A percentile compares a stretch with the other conserved stretches of the same genome.
phyloP scores from a whole-genome alignment of 148 eudicot genomes.

The Fallopia convolvulus region DNA sequence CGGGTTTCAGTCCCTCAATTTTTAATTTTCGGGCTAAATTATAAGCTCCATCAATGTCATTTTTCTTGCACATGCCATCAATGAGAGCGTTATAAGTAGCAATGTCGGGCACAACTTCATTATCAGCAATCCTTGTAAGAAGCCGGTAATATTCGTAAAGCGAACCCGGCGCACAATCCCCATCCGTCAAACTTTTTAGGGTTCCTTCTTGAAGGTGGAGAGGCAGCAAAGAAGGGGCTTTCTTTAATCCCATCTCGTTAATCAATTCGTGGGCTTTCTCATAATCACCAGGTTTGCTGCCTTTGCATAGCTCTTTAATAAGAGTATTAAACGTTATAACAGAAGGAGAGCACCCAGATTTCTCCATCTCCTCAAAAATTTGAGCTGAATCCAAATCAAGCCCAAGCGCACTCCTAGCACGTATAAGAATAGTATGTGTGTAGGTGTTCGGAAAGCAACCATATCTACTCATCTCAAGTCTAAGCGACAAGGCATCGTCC shows the following conservation, averaged over 20 bases:
- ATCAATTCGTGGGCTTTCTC: slow-evolving; percentile 57
- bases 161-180: too few species aligned
- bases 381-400: slow-evolving; percentile 51
- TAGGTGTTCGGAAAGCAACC: slow-evolving; percentile 41
- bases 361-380: slow-evolving; percentile 71
- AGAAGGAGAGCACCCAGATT: slow-evolving; percentile 57
- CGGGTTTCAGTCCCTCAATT: slow-evolving; percentile 51
- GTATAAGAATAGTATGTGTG: slow-evolving; percentile 69
- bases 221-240: slow-evolving; percentile 62
- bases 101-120: slow-evolving; percentile 49
- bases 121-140: slow-evolving; percentile 51
- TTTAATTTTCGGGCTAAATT: slow-evolving; percentile 57
- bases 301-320: slow-evolving; percentile 73
- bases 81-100: slow-evolving; percentile 71
- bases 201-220: slow-evolving; percentile 67
- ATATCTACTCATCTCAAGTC: slow-evolving; percentile 47
- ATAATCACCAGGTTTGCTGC: slow-evolving; percentile 24
- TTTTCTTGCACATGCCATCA: slow-evolving; percentile 55
- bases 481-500: slow-evolving; percentile 54
- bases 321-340: slow-evolving; percentile 70
- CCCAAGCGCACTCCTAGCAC: slow-evolving; percentile 67
- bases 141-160: slow-evolving; percentile 39
- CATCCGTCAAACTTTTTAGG: slow-evolving; percentile 23
- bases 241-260: slow-evolving; percentile 75
- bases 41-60: slow-evolving; percentile 45